Evolutionary conservation across 257 asterid genomes (phyloP).

Genomic region (Solanum medicagineum): DNA sequence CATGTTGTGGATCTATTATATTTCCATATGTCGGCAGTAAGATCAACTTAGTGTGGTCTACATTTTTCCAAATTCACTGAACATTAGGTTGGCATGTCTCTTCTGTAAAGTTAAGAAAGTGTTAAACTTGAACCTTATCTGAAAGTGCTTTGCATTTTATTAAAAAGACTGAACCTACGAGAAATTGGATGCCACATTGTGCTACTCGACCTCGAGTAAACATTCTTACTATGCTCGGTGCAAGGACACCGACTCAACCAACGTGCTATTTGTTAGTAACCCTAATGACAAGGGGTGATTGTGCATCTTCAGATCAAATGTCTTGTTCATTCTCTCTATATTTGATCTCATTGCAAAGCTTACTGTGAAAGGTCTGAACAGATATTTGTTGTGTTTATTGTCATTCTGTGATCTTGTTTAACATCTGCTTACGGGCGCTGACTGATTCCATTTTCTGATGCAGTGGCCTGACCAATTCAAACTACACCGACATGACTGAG

Average conservation of each 20-base stretch:
- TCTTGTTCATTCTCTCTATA: neutral
- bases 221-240: neutral
- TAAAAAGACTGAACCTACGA: too few relatives aligned
- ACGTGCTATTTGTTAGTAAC: neutral
- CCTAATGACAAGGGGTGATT: neutral
- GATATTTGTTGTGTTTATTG: neutral
- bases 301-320: neutral
- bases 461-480: slow-evolving; percentile 83
- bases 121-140: neutral
- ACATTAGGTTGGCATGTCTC: neutral
- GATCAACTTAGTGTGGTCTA: neutral
- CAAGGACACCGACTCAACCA: neutral
- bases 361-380: neutral
- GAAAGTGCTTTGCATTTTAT: neutral
- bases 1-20: neutral
- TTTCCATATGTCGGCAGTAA: neutral
- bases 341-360: neutral
- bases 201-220: neutral
- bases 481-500: slow-evolving; percentile 58
- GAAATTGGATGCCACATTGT: neutral
- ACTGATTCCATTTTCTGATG: slow-evolving; percentile 7
- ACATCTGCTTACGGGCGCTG: neutral
- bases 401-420: neutral
- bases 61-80: neutral
- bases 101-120: neutral